phyloP scores from a whole-genome alignment of 2,329 filamentous ascomycete genomes.

The Epichloe sibirici region DNA sequence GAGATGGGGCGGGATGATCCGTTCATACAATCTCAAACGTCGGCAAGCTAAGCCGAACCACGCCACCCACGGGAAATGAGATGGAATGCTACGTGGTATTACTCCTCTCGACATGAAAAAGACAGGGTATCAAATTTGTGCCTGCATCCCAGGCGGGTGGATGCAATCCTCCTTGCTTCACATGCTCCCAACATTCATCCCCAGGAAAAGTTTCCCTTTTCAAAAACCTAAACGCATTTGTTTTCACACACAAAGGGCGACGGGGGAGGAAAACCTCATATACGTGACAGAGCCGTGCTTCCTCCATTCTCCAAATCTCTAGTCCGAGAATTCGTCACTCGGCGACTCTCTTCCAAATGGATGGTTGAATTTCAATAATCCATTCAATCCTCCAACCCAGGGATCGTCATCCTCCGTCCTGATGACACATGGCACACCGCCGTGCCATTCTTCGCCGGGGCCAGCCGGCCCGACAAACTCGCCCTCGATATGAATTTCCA shows the following conservation, averaged over 20 bases:
- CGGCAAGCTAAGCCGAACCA: neutral
- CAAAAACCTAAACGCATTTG: neutral
- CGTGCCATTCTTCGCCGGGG: constrained; percentile 42
- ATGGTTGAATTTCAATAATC: constrained; percentile 92
- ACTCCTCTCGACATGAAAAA: too few relatives aligned
- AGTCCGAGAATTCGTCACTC: constrained; percentile 18
- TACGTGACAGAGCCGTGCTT: neutral
- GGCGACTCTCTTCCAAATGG: constrained; percentile 57
- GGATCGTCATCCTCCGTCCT: constrained; percentile 68
- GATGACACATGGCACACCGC: constrained; percentile 88
- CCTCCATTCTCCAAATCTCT: constrained; percentile 2
- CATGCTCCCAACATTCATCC: neutral
- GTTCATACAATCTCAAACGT: neutral
- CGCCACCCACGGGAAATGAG: too few relatives aligned
- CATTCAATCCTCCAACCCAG: constrained; percentile 92
- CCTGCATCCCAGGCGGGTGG: neutral
- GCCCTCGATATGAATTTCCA: constrained; percentile 80
- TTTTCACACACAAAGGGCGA: too few relatives aligned
- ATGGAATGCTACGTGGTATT: too few relatives aligned
- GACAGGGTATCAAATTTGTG: neutral
- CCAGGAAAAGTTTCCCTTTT: too few relatives aligned
- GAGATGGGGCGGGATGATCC: too few relatives aligned
- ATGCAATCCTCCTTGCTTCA: neutral
- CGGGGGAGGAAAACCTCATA: too few relatives aligned
- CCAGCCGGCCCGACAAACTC: constrained; percentile 53